A percentile compares a stretch with the other conserved stretches of the same genome.
These are phyloP conservation scores for Carex cristatella DNA, from an alignment of 176 grass and related monocot genomes.

Conservation along the genomic window DNA sequence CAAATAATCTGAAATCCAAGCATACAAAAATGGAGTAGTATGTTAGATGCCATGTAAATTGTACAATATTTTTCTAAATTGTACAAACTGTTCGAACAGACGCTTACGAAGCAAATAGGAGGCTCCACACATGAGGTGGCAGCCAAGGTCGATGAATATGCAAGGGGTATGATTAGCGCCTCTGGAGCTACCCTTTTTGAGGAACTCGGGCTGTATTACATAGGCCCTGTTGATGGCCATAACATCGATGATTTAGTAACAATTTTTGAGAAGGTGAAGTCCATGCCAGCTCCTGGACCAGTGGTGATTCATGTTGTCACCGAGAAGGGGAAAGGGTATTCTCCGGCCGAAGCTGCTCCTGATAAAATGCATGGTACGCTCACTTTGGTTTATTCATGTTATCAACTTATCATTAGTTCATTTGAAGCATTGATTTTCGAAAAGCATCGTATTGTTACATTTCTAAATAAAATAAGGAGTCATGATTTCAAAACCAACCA, in stretches of 20 bases:
- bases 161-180: conserved; percentile 65
- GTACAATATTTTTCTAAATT: no score
- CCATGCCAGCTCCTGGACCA: conserved; percentile 69
- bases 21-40: no score
- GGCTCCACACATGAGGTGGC: conserved; percentile 61
- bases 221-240: conserved; percentile 93
- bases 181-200: conserved; percentile 66
- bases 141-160: conserved; percentile 75
- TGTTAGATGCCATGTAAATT: no score
- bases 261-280: conserved; percentile 80
- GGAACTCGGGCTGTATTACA: conserved; percentile 95
- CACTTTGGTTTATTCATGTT: background rate
- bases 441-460: no score
- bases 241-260: conserved; percentile 63
- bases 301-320: conserved; percentile 87
- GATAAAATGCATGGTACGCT: conserved; percentile 80
- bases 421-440: background rate
- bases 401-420: background rate
- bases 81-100: conserved; percentile 11
- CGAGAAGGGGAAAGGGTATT: conserved; percentile 89
- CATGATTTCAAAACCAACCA: no score
- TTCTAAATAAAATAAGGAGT: no score
- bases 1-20: no score
- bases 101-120: conserved; percentile 81
- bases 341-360: conserved; percentile 70